Conservation (phyloP, 495 filamentous ascomycete genomes). For the Aspergillus wentii region DNA sequence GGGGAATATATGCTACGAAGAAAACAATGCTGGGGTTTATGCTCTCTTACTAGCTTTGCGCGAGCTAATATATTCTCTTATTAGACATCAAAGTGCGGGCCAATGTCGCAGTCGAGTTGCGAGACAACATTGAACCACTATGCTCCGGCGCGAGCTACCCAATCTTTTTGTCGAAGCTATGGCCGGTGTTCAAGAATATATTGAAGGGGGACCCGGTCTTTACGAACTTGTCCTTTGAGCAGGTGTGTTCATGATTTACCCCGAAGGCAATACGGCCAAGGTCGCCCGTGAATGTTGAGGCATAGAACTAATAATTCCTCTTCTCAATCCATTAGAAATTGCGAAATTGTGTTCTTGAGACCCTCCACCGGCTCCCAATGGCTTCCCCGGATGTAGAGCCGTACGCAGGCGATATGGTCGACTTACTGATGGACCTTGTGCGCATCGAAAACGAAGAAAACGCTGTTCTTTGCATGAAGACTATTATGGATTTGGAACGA, state of each 20-base stretch:
- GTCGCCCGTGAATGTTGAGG: too few relatives aligned
- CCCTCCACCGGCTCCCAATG: slow-evolving; percentile 85
- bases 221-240: slow-evolving; percentile 78
- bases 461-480: slow-evolving; percentile 95
- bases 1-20: background rate
- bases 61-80: too few relatives aligned
- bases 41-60: too few relatives aligned
- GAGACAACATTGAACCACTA: slow-evolving; percentile 77
- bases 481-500: slow-evolving; percentile 90
- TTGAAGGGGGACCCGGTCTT: slow-evolving; percentile 87
- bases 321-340: slow-evolving; percentile 58
- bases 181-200: slow-evolving; percentile 85
- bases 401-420: slow-evolving; percentile 80
- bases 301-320: slow-evolving; percentile 10
- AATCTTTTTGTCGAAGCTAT: slow-evolving; percentile 74
- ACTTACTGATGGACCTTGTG: slow-evolving; percentile 82
- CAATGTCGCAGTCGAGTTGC: slow-evolving; percentile 71
- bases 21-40: too few relatives aligned
- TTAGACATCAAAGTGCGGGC: slow-evolving; percentile 71
- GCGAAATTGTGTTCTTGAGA: slow-evolving; percentile 88
- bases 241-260: slow-evolving; percentile 56
- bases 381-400: slow-evolving; percentile 78
- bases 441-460: slow-evolving; percentile 96
- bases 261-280: too few relatives aligned
- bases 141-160: slow-evolving; percentile 62